phyloP scores from a whole-genome alignment of 441 rosid genomes.

The Syzygium malaccense region DNA sequence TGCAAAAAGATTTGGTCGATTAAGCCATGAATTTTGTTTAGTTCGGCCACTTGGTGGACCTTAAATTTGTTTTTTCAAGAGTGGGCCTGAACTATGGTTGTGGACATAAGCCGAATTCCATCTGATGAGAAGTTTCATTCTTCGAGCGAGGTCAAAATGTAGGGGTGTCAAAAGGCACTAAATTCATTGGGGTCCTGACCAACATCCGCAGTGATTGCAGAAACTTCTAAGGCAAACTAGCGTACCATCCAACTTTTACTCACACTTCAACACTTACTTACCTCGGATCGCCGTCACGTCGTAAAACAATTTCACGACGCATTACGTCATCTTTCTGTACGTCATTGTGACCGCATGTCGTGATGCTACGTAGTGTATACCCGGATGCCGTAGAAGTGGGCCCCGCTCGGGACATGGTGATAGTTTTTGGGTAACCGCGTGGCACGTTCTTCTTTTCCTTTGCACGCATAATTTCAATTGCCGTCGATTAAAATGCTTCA shows the following conservation, averaged over 20 bases:
- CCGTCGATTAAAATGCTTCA: neutral
- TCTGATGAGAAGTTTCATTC: neutral
- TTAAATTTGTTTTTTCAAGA: neutral
- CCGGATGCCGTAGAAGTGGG: neutral
- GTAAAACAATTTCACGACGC: neutral
- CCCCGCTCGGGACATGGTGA: neutral
- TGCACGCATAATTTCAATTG: neutral
- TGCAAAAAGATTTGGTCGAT: neutral
- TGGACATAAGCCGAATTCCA: neutral
- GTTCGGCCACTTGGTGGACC: neutral
- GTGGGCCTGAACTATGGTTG: neutral
- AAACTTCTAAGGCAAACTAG: neutral
- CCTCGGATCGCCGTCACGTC: fast-evolving
- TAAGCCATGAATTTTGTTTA: neutral
- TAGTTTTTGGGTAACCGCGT: neutral
- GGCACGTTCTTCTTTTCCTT: neutral
- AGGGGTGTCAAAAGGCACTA: neutral
- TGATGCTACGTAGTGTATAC: neutral
- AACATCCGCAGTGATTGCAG: neutral
- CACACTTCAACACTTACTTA: neutral
- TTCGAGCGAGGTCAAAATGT: neutral
- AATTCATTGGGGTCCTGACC: neutral
- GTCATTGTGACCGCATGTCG: neutral
- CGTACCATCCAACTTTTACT: neutral
- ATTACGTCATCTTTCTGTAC: neutral